Base-by-base conservation (phyloP, 768 basidiomycete genomes). In the Auriscalpium orientale region DNA sequence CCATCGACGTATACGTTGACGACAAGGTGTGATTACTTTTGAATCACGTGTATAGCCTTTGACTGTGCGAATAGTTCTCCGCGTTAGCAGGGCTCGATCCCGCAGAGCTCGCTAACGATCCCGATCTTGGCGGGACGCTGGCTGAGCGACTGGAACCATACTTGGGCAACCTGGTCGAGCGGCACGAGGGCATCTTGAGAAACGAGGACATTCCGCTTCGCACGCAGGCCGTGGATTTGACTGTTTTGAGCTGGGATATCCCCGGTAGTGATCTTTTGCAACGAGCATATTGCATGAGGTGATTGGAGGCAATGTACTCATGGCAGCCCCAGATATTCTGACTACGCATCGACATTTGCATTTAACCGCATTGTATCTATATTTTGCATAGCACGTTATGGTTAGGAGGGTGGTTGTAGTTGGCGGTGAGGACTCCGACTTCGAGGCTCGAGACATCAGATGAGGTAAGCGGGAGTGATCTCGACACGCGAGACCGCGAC, bases 171-270 rank as follows among this genome's bases (percentile, higher is more conserved):
- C 5, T 60, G 13, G 56, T 55, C n/a, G 56, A 45, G 1, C 54
- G 56, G 10, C 58, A 62, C 46, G 28, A 20, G 15, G 61, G 52
- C 2, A 53, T 35, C 37, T 50, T 50, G 36, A 38, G 44, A 11
- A 58, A 59, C 22, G 44, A 46, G n/a, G 51, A 43, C 11, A 6
- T 59, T 11, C 43, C 20, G 6, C 43, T 35, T 20, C 34, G 28
- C 15, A 54, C 46, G 5, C 46, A 51, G 5, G 50, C 56, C 13
- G 48, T 52, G 6, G 61, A 62, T 13, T 61, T 47, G 18, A 49
- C 59, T 13, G 44, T 62, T 10, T 53, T 59, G 34, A 60, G 59
- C 35, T 62, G 61, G 61, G 34, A 15, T 6, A 20, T 51, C n/a
- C 16, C 28, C 13, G 36, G 36, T 33, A 28, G 28, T 28, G 28